Conservation (phyloP, 306 rosid species). For the Geum urbanum region DNA sequence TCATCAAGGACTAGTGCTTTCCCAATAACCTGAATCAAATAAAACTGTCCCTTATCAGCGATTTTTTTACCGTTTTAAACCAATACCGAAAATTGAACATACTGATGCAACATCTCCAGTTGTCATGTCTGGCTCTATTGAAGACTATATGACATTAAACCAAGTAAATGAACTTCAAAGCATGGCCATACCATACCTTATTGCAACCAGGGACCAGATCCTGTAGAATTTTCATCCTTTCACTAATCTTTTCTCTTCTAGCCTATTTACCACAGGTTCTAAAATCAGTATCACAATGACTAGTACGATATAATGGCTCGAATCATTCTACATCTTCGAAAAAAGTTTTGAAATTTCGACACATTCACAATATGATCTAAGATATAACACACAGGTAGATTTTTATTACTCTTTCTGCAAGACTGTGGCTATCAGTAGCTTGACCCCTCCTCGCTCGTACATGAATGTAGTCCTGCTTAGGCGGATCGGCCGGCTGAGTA, state of each 20-base stretch:
- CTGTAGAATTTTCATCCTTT: conserved; percentile 90
- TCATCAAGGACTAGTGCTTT: conserved; percentile 92
- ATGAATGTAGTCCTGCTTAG: conserved; percentile 84
- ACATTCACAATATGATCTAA: background rate
- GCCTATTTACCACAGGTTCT: conserved; percentile 58
- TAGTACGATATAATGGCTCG: background rate
- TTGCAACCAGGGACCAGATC: conserved; percentile 95
- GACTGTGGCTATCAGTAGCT: conserved; percentile 94
- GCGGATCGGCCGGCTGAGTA: conserved; percentile 49
- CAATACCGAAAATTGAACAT: background rate
- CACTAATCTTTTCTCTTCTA: conserved; percentile 92
- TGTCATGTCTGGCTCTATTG: conserved; percentile 2
- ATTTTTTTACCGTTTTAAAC: conserved; percentile 11
- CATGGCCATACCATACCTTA: conserved; percentile 51
- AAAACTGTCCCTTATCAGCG: background rate
- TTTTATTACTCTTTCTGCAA: conserved; percentile 74
- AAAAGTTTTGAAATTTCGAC: background rate
- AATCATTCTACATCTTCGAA: too few relatives aligned
- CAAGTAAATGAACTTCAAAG: background rate
- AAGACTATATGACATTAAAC: background rate
- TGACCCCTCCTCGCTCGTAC: conserved; percentile 95
- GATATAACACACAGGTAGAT: conserved; percentile 16
- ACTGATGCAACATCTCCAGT: background rate
- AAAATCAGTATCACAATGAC: conserved; percentile 21
- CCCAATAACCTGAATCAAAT: conserved; percentile 71